phyloP scores from a whole-genome alignment of 1,284 basidiomycete genomes.

The Xerocomus nothofagi region DNA sequence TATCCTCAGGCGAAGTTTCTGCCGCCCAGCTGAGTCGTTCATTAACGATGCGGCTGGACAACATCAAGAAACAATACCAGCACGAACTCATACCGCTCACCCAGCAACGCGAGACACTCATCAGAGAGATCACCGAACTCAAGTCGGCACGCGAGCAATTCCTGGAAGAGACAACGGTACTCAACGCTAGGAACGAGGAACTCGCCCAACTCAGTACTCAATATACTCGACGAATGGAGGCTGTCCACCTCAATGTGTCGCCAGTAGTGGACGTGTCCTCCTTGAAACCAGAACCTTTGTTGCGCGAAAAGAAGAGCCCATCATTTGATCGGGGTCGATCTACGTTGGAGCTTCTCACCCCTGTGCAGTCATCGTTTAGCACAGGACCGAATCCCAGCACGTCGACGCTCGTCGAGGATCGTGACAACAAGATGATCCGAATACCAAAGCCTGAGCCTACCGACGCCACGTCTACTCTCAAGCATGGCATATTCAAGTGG shows the following conservation, averaged over 20 bases:
- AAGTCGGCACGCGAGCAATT: constrained; percentile 84
- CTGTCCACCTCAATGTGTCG: constrained; percentile 39
- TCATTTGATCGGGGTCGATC: constrained; percentile 37
- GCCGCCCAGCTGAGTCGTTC: constrained; percentile 64
- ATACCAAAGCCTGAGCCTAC: constrained; percentile 22
- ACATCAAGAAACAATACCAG: constrained; percentile 84
- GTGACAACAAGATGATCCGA: constrained; percentile 30
- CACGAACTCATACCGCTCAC: constrained; percentile 84
- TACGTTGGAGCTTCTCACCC: constrained; percentile 21
- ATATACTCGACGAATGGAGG: constrained; percentile 75
- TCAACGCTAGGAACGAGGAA: constrained; percentile 92
- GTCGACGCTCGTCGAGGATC: constrained; percentile 29
- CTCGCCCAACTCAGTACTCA: constrained; percentile 84
- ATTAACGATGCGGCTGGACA: constrained; percentile 85
- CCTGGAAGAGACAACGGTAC: constrained; percentile 86
- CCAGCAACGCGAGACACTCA: constrained; percentile 76
- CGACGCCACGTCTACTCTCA: constrained; percentile 44
- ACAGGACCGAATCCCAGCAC: constrained; percentile 29
- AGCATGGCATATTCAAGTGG: constrained; percentile 63
- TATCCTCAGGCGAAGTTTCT: constrained; percentile 40
- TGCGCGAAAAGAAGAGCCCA: constrained; percentile 35
- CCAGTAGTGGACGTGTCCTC: constrained; percentile 26
- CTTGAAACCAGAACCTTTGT: constrained; percentile 16
- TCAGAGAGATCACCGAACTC: constrained; percentile 85
- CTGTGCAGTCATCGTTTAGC: constrained; percentile 31